Base-by-base conservation (phyloP, 129 eudicot species). In the Gnaphalium uliginosum region DNA sequence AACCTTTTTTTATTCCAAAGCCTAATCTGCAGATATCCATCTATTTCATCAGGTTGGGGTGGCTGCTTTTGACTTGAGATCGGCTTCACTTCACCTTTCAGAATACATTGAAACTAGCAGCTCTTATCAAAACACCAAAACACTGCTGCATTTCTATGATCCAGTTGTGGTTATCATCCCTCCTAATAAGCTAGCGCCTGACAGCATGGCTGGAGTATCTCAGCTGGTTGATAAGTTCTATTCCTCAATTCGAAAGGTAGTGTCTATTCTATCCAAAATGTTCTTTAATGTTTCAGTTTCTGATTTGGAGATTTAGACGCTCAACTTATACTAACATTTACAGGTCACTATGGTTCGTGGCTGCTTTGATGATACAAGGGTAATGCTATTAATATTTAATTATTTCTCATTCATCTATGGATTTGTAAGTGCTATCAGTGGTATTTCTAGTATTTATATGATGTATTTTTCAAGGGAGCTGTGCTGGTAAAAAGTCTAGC, bases 341-440 rank as follows among this genome's bases (percentile, higher is more conserved):
- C 88, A 93, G 98, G 90, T 85, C 63, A 72, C 80, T 41, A 86
- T 89, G 96, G 81, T 86, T 68, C 97, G 99, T 68, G 90, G 94
- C 69, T 91, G 92, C 87, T 95, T 95, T 79, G 99, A 95, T 83
- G 99, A 95, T 74, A 95, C 99, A 51, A 89, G 78, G 92, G 98
- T 90, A 85, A 43, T 59, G 35, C 73, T 69, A 39, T 19, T 0
- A 43, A 43, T 43, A 43, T 43, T 43, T 18, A 43, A 43, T 43
- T 14, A 10, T 43, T 43, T 13, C 0, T 14, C 18, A 10, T 43
- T 62, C 18, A 69, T 64, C 15, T 66, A 39, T 66, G 30, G 15
- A 29, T 57, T 71, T 18, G n/a, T 32, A 26, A 58, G 6, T 53
- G 71, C 72, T 77, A 56, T 39, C 65, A 32, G n/a, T n/a, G 60